phyloP scores from a whole-genome alignment of 306 rosid genomes.

The Hippophae tibetana region DNA sequence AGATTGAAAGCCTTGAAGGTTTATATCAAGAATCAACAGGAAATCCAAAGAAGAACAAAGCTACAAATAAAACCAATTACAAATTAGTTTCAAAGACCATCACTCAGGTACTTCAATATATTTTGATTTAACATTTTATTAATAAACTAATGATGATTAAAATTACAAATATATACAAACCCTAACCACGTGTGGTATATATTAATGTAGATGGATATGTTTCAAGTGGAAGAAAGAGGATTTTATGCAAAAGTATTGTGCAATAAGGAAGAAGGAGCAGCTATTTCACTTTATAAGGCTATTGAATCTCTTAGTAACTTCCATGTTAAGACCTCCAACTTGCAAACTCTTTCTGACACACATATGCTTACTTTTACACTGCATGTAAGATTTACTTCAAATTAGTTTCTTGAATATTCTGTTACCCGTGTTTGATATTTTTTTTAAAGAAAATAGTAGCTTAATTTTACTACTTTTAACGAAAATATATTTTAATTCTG shows the following conservation, averaged over 20 bases:
- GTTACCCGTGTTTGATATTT: background rate
- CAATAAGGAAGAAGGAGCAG: slow-evolving; percentile 56
- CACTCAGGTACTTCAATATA: slow-evolving; percentile 38
- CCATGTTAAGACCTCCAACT: slow-evolving; percentile 59
- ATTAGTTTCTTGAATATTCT: background rate
- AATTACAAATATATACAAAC: background rate
- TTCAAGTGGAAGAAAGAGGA: slow-evolving; percentile 77
- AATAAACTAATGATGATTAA: no score
- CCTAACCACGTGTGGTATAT: background rate
- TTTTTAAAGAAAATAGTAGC: no score
- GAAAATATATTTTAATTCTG: no score
- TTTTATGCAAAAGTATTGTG: slow-evolving; percentile 59
- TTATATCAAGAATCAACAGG: slow-evolving; percentile 35
- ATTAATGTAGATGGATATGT: slow-evolving; percentile 50
- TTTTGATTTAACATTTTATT: no score
- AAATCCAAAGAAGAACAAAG: slow-evolving; percentile 26
- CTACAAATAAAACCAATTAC: slow-evolving; percentile 4
- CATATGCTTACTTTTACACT: slow-evolving; percentile 52
- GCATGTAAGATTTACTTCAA: slow-evolving; percentile 31
- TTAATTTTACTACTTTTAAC: no score
- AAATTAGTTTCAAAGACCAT: slow-evolving; percentile 36
- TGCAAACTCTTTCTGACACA: slow-evolving; percentile 44
- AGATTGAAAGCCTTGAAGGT: slow-evolving; percentile 60
- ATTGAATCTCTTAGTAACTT: slow-evolving; percentile 65
- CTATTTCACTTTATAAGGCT: slow-evolving; percentile 53